phyloP scores from a whole-genome alignment of 2,329 filamentous ascomycete species.

The Dothideomycetes sp. region DNA sequence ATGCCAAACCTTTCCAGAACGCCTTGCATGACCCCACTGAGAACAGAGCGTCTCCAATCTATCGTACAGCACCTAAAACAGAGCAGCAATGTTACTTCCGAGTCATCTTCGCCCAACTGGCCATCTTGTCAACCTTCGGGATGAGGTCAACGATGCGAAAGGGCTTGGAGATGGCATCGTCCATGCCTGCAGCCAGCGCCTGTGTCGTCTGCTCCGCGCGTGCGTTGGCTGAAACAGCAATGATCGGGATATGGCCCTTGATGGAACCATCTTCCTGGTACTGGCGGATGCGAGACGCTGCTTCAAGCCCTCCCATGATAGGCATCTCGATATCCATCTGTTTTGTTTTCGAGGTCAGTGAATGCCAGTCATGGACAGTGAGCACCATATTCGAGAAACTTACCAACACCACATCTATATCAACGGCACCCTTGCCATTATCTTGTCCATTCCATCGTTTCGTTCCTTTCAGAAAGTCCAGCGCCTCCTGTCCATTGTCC shows the following conservation, averaged over 20 bases:
- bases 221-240: conserved; percentile 72
- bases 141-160: conserved; percentile 9
- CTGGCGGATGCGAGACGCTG: conserved; percentile 56
- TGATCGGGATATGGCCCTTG: conserved; percentile 59
- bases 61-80: no score
- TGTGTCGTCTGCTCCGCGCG: conserved; percentile 61
- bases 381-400: no score
- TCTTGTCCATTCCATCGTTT: background rate
- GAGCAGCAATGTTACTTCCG: no score
- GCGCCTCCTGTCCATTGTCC: conserved; percentile 25
- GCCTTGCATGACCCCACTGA: no score
- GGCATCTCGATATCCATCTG: background rate
- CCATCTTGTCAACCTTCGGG: conserved; percentile 4
- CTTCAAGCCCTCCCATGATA: conserved; percentile 54
- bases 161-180: conserved; percentile 11
- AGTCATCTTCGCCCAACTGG: background rate
- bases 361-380: no score
- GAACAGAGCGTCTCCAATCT: no score
- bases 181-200: conserved; percentile 63
- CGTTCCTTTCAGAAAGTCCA: conserved; percentile 21
- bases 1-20: no score
- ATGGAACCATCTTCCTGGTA: conserved; percentile 53
- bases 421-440: no score
- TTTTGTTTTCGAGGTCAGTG: no score
- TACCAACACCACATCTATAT: no score